phyloP scores from a whole-genome alignment of 305 asterid species.

The Coffea humblotiana region DNA sequence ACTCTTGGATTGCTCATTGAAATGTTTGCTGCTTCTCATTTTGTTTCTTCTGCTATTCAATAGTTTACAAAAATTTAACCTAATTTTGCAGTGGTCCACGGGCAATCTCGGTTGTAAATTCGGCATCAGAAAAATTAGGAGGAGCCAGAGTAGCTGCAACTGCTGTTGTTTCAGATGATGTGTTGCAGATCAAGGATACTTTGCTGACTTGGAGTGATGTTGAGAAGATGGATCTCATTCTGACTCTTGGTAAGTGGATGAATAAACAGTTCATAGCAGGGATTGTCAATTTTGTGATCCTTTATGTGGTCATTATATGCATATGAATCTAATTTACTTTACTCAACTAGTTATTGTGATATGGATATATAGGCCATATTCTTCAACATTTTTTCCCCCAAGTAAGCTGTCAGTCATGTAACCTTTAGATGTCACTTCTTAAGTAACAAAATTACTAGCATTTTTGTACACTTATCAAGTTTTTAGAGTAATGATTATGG shows the following conservation, averaged over 20 bases:
- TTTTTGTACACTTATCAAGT: background rate
- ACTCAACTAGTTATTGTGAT: background rate
- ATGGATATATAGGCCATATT: background rate
- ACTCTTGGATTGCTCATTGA: background rate
- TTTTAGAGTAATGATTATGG: background rate
- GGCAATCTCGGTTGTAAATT: conserved; percentile 81
- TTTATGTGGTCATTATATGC: background rate
- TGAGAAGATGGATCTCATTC: conserved; percentile 88
- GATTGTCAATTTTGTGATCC: background rate
- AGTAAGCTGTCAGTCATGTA: background rate
- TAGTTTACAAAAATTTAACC: conserved; percentile 6
- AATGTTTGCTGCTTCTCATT: background rate
- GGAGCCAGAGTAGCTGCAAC: conserved; percentile 75
- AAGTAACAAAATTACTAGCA: background rate
- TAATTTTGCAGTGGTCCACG: conserved; percentile 78
- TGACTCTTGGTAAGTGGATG: conserved; percentile 71
- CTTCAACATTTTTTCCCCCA: background rate
- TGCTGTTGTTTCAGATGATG: conserved; percentile 82
- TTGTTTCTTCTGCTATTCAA: background rate
- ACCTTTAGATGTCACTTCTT: background rate
- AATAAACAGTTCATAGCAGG: background rate
- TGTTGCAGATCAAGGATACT: conserved; percentile 61
- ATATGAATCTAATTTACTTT: background rate
- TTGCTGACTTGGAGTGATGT: conserved; percentile 83
- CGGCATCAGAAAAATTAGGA: conserved; percentile 79